These are phyloP conservation scores for Phytophthora cryptogea DNA, from an alignment of 352 stramenopile genomes.

Conservation along the genomic window DNA sequence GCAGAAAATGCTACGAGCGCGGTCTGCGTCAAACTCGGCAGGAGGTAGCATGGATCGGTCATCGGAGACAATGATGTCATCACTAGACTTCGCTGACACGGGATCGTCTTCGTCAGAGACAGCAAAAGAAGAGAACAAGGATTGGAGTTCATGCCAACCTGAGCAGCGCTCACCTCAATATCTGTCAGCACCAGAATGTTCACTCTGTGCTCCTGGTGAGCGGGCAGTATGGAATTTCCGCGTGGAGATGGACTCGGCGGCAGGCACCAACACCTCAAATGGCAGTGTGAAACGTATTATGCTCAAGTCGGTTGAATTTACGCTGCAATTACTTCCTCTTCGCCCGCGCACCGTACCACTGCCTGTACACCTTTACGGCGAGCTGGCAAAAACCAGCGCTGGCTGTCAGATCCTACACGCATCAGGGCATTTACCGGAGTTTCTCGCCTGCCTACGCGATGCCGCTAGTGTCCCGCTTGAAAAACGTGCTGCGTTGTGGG, in stretches of 20 bases:
- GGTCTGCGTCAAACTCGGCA: constrained; percentile 57
- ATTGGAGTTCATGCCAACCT: constrained; percentile 87
- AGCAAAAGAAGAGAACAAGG: constrained; percentile 85
- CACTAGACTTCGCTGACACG: constrained; percentile 69
- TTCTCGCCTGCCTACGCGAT: constrained; percentile 82
- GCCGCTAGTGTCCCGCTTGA: constrained; percentile 82
- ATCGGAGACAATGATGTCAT: constrained; percentile 62
- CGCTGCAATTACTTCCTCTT: constrained; percentile 79
- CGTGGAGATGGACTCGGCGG: constrained; percentile 79
- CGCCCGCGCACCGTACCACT: constrained; percentile 79
- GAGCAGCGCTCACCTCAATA: constrained; percentile 79
- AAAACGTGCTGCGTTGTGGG: constrained; percentile 85
- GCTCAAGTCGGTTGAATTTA: constrained; percentile 92
- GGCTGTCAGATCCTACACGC: constrained; percentile 82
- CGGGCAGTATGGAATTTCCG: constrained; percentile 89
- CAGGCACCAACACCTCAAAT: constrained; percentile 47
- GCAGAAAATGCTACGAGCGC: constrained; percentile 59
- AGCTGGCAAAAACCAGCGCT: constrained; percentile 83
- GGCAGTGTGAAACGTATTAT: constrained; percentile 69
- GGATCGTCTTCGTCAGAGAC: constrained; percentile 58
- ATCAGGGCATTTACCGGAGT: constrained; percentile 84
- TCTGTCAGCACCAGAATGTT: constrained; percentile 69
- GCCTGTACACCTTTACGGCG: constrained; percentile 84
- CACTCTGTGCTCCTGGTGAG: constrained; percentile 78
- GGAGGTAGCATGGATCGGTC: constrained; percentile 55